Evolutionary conservation across 768 basidiomycete species (phyloP).

Genomic region (Imleria badia): DNA sequence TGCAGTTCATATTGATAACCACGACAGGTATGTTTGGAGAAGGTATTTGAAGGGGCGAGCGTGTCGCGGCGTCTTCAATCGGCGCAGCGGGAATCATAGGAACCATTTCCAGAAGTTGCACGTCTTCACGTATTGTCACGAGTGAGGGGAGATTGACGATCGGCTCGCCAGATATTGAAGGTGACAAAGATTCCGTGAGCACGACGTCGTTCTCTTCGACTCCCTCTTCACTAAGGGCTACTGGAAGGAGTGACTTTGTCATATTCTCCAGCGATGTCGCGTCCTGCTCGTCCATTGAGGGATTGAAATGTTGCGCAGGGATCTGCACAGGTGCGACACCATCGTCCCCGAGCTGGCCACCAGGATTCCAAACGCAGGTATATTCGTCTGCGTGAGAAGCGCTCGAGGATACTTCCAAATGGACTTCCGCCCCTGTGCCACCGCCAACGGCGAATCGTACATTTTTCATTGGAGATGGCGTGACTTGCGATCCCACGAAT

Average conservation of each 20-base stretch:
- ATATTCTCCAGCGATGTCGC: background rate
- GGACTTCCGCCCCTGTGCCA: background rate
- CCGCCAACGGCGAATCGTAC: background rate
- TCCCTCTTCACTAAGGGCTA: background rate
- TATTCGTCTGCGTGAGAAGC: background rate
- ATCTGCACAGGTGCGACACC: background rate
- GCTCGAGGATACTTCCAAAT: background rate
- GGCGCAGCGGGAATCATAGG: background rate
- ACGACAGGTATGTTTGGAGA: constrained; percentile 2
- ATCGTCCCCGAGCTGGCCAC: background rate
- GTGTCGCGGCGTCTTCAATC: constrained; percentile 11
- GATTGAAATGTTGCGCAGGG: background rate
- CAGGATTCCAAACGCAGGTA: background rate
- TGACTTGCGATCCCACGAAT: background rate
- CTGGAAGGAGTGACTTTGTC: background rate
- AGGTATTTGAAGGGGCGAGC: constrained; percentile 10
- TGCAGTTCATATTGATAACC: background rate
- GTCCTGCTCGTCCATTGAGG: background rate
- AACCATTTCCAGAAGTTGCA: background rate
- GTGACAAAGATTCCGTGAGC: background rate
- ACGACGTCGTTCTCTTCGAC: background rate
- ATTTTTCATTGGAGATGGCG: background rate
- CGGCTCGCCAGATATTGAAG: background rate
- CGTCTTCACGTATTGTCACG: background rate
- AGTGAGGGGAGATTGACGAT: constrained; percentile 16